Evolutionary conservation across 208 protist species (phyloP), one percentile per base, ranked within the genome.

Genomic region (Kentomonas sorsogonicus): DNA sequence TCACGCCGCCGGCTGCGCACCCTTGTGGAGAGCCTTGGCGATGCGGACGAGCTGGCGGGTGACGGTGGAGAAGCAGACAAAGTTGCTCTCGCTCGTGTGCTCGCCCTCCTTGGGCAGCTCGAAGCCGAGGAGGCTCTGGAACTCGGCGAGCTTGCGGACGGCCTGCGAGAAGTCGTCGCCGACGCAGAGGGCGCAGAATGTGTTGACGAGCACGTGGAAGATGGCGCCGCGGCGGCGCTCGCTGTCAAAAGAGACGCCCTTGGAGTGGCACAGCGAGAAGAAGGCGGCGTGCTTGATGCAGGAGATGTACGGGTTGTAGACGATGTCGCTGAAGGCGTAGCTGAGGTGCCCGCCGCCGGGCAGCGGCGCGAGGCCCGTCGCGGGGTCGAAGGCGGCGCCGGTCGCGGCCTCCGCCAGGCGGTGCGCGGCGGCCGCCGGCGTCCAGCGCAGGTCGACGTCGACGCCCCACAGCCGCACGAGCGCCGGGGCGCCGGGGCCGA

Each of bases 241-340:
- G 26, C 66, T 53, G 55, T 94, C 89, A 56, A 85, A 94, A 3
- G 81, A 60, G 44, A 95, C 58, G 18, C 87, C 79, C 13, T 67
- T 81, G 11, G 71, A 57, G 15, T 77, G 79, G 57, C 91, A 97
- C 11, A 86, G 71, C 7, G 75, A 66, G 44, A 97, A 95, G 70
- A 97, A 97, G 6, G 70, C 31, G 4, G 70, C 54, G 66, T 95
- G 91, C 6, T 78, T 74, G 20, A 95, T 84, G 18, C 74, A 60
- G 9, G 81, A 77, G 40, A 97, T 77, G 68, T 85, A 91, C 0
- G 91, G 89, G 53, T 91, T 91, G 63, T 93, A 85, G 34, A 97
- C 80, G 6, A 97, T 33, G 16, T 86, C 89, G 62, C 86, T 94
- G 65, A 94, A 97, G 7, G 79, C 78, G 71, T 94, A 97, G 20